A percentile compares a stretch with the other conserved stretches of the same genome.
Evolutionary conservation across 257 asterid species (phyloP).

Genomic region (Solanum piurae): DNA sequence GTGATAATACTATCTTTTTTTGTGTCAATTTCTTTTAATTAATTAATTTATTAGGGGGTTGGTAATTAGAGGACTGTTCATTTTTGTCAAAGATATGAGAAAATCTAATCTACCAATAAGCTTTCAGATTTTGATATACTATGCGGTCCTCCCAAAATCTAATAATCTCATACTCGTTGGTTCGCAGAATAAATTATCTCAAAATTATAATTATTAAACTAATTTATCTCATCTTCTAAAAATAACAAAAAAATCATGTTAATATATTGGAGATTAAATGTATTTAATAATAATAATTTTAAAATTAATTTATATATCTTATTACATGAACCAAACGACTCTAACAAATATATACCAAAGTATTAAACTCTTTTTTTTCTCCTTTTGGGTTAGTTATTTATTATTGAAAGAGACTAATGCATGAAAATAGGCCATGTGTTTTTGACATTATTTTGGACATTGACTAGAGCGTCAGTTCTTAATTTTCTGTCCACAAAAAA

Average conservation of each 20-base stretch:
- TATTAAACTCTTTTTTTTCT: not conserved
- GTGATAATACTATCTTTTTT: not conserved
- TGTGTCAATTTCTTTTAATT: not conserved
- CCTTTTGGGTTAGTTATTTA: too few relatives aligned
- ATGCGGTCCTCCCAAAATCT: slow-evolving; percentile 1
- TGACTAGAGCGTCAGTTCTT: not conserved
- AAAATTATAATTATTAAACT: not conserved
- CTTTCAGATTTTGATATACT: slow-evolving; percentile 20
- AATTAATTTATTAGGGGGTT: not conserved
- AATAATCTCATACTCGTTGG: not conserved
- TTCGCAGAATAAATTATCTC: not conserved
- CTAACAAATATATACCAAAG: not conserved
- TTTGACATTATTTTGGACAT: not conserved
- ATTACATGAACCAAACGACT: not conserved
- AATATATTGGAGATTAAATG: too few relatives aligned
- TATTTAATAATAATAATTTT: not conserved
- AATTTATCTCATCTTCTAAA: not conserved
- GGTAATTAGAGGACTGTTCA: not conserved
- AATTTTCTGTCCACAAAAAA: not conserved
- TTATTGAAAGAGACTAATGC: not conserved
- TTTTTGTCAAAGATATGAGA: not conserved
- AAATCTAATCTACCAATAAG: slow-evolving; percentile 27
- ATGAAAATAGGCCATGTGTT: not conserved
- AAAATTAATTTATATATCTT: not conserved
- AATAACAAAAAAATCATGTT: not conserved